phyloP scores from a whole-genome alignment of 169 alveolate species.

The Plasmodium ovale region DNA sequence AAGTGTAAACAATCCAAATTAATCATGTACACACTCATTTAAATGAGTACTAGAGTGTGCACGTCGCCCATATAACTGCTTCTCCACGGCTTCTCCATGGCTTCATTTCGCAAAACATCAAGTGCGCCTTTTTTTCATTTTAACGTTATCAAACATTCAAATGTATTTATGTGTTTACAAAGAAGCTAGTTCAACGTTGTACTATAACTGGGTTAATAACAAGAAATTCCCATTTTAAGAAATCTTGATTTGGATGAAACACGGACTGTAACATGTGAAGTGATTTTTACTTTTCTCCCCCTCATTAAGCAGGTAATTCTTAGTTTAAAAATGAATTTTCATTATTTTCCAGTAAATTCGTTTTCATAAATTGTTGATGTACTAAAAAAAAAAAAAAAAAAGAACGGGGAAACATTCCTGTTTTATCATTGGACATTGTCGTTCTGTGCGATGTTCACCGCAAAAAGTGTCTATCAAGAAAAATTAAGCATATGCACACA shows the following conservation, averaged over 20 bases:
- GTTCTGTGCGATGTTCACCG: no score
- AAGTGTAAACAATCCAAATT: not conserved
- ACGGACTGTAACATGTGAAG: no score
- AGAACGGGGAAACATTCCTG: not conserved
- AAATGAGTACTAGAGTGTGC: not conserved
- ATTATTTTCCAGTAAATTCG: constrained; percentile 47
- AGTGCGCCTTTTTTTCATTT: no score
- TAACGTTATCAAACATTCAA: no score
- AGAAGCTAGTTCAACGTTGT: no score
- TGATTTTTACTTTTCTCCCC: not conserved
- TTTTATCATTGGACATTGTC: constrained; percentile 10
- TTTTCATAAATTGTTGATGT: constrained; percentile 63
- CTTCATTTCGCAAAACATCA: no score
- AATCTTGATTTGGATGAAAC: no score
- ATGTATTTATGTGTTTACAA: no score
- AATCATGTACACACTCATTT: not conserved
- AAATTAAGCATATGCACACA: not conserved
- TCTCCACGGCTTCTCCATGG: no score
- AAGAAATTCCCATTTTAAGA: no score
- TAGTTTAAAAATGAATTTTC: constrained; percentile 30
- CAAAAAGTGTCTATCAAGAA: not conserved
- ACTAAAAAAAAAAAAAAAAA: constrained; percentile 44
- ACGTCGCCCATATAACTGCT: not conserved
- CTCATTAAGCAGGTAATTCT: no score
- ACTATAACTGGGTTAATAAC: no score